phyloP scores from a whole-genome alignment of 176 grass and related monocot genomes.

The Typha latifolia region DNA sequence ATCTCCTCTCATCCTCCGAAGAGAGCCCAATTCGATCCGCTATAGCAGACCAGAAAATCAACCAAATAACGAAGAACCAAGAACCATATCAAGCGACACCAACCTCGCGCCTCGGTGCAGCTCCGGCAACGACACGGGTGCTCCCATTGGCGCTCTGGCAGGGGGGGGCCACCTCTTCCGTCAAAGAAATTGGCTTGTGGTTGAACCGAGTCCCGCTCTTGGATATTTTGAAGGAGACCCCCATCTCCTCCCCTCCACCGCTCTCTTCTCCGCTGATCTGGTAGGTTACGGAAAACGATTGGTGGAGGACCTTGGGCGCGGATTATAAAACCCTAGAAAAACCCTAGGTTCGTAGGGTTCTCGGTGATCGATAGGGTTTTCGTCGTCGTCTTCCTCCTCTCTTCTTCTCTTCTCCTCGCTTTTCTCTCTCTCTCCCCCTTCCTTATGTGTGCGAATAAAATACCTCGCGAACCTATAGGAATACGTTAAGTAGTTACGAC shows the following conservation, averaged over 20 bases:
- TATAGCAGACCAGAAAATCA: conserved; percentile 13
- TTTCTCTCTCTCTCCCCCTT: too few species aligned
- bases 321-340: background rate
- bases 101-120: conserved; percentile 20
- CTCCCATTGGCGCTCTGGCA: conserved; percentile 12
- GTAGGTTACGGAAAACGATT: background rate
- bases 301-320: background rate
- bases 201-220: conserved; percentile 43
- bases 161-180: conserved; percentile 14
- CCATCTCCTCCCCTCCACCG: conserved; percentile 30
- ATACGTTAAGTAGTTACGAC: too few species aligned
- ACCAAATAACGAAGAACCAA: conserved; percentile 1
- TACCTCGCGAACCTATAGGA: too few species aligned
- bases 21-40: background rate
- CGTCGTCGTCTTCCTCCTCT: background rate
- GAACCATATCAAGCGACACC: conserved; percentile 7
- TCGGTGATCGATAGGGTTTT: background rate
- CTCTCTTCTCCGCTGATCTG: background rate
- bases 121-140: conserved; percentile 1
- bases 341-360: background rate
- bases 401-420: background rate
- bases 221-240: conserved; percentile 70
- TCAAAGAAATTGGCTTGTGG: conserved; percentile 8
- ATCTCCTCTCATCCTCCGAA: conserved; percentile 11
- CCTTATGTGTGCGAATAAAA: too few species aligned